phyloP scores from a whole-genome alignment of 2,329 filamentous ascomycete species.

The Pyrenophora seminiperda region DNA sequence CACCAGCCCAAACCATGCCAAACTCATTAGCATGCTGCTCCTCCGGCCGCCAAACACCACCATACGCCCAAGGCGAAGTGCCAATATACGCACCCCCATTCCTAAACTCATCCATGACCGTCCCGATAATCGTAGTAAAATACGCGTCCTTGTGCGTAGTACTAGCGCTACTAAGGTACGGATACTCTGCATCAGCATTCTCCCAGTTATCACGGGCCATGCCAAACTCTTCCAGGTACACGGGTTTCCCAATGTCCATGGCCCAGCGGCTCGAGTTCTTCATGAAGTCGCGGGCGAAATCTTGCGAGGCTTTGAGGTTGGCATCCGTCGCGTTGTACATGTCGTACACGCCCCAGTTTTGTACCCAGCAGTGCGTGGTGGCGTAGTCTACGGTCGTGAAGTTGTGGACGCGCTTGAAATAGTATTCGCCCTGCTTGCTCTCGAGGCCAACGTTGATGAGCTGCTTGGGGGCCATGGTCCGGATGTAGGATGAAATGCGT shows the following conservation, averaged over 20 bases:
- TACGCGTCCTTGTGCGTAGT: conserved; percentile 49
- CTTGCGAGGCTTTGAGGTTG: conserved; percentile 42
- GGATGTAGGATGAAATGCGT: conserved; percentile 46
- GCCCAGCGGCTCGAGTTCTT: conserved; percentile 44
- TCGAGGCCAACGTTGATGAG: conserved; percentile 49
- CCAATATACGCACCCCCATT: conserved; percentile 45
- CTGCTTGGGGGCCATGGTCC: conserved; percentile 44
- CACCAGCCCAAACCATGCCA: conserved; percentile 50
- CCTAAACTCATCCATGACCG: conserved; percentile 45
- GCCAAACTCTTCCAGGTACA: conserved; percentile 50
- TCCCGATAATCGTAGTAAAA: conserved; percentile 46
- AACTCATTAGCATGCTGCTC: conserved; percentile 47
- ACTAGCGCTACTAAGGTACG: conserved; percentile 42
- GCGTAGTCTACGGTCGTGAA: conserved; percentile 47
- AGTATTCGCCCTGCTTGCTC: conserved; percentile 48
- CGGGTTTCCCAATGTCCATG: conserved; percentile 45
- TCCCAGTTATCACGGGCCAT: conserved; percentile 51
- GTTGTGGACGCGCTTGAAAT: conserved; percentile 48
- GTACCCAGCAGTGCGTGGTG: conserved; percentile 49
- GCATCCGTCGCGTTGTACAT: conserved; percentile 44
- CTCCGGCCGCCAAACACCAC: conserved; percentile 48
- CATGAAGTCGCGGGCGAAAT: conserved; percentile 45
- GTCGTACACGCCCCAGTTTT: conserved; percentile 50
- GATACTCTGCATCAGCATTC: conserved; percentile 45
- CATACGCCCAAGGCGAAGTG: conserved; percentile 49